Conservation (phyloP, 2,329 filamentous ascomycete genomes). For the Pyrenophora seminiperda region DNA sequence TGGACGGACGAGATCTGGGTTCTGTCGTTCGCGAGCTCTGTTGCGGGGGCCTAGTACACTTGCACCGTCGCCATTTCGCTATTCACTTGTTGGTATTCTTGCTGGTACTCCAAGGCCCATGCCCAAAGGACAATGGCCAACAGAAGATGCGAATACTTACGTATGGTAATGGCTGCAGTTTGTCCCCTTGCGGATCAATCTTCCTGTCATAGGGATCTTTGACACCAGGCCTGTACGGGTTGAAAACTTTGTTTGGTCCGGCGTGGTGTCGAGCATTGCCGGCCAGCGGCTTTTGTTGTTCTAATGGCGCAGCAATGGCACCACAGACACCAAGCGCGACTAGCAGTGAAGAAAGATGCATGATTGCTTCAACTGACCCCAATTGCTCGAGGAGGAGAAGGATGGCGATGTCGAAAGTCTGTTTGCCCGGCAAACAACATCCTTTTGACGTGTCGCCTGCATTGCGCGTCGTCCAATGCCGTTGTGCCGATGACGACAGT, state of each 20-base stretch:
- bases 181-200: slow-evolving; percentile 64
- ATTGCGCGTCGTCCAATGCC: slow-evolving; percentile 16
- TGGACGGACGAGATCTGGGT: slow-evolving; percentile 72
- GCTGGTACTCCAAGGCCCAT: neutral
- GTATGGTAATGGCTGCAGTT: slow-evolving; percentile 66
- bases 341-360: slow-evolving; percentile 39
- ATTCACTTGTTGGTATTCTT: slow-evolving; percentile 16
- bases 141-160: slow-evolving; percentile 33
- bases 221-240: slow-evolving; percentile 65
- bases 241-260: slow-evolving; percentile 28
- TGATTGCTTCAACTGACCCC: slow-evolving; percentile 26
- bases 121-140: too few species aligned
- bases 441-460: slow-evolving; percentile 20
- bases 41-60: slow-evolving; percentile 74
- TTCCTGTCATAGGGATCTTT: slow-evolving; percentile 67
- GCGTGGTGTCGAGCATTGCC: slow-evolving; percentile 34
- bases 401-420: neutral
- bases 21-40: slow-evolving; percentile 68
- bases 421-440: slow-evolving; percentile 4
- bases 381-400: slow-evolving; percentile 11
- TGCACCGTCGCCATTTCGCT: slow-evolving; percentile 62
- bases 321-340: slow-evolving; percentile 38
- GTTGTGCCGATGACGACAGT: slow-evolving; percentile 48
- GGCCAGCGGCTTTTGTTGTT: slow-evolving; percentile 48
- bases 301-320: slow-evolving; percentile 37